Evolutionary conservation across 2,329 filamentous ascomycete genomes (phyloP).

Genomic region (Exophiala calicioides): DNA sequence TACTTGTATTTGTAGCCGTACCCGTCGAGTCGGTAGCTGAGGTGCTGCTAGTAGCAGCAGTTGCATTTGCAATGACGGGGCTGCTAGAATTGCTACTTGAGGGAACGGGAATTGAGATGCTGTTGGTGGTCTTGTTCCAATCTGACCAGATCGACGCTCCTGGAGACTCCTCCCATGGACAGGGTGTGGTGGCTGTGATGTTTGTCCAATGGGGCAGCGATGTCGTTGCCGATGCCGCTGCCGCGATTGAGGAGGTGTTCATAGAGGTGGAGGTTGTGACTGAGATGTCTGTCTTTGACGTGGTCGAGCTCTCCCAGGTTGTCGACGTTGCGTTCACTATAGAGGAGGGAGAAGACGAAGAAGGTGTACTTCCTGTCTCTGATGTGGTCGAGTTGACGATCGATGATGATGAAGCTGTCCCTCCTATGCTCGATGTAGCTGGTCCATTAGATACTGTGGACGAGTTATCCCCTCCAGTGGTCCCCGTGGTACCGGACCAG

Average conservation of each 20-base stretch:
- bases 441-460: no score
- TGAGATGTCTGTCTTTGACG: slow-evolving; percentile 1
- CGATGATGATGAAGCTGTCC: no score
- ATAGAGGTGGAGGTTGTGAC: not conserved
- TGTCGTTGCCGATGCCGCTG: slow-evolving; percentile 1
- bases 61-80: not conserved
- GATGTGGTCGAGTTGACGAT: no score
- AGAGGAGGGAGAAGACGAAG: not conserved
- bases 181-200: slow-evolving; percentile 4
- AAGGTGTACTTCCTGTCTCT: not conserved
- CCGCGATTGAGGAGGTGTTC: not conserved
- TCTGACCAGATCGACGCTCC: slow-evolving; percentile 12
- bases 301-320: no score
- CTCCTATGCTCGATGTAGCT: no score
- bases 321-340: not conserved
- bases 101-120: not conserved
- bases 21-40: not conserved
- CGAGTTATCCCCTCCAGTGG: no score
- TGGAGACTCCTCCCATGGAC: slow-evolving; percentile 1
- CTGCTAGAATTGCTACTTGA: not conserved
- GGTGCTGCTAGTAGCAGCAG: not conserved
- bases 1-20: not conserved
- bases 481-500: no score
- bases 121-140: slow-evolving; percentile 15
- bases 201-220: slow-evolving; percentile 17